Percentiles rank a stretch among this genome's conserved stretches.
phyloP scores from a whole-genome alignment of 2,329 filamentous ascomycete species.

The Alternaria ethzedia region DNA sequence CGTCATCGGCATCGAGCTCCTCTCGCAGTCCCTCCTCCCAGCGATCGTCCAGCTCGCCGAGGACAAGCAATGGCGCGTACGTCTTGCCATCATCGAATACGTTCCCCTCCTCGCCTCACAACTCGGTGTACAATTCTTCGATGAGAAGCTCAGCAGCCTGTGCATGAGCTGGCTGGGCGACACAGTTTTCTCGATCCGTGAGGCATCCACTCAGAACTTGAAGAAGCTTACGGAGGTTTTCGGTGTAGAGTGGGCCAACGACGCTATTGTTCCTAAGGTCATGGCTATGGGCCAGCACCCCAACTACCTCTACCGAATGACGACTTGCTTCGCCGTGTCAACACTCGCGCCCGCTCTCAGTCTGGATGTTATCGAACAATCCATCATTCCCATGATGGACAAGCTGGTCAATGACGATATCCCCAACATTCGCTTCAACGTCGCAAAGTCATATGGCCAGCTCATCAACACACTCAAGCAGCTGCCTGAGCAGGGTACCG shows the following conservation, averaged over 20 bases:
- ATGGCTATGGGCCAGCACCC: conserved; percentile 98
- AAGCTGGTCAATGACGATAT: conserved; percentile 94
- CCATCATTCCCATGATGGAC: conserved; percentile 94
- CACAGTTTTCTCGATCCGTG: conserved; percentile 97
- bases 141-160: conserved; percentile 91
- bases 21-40: conserved; percentile 94
- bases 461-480: conserved; percentile 91
- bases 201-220: conserved; percentile 95
- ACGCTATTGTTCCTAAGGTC: conserved; percentile 97
- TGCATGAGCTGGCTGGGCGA: conserved; percentile 99
- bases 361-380: conserved; percentile 89
- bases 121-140: conserved; percentile 95
- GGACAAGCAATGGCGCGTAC: conserved; percentile 99
- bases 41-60: conserved; percentile 97
- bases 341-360: conserved; percentile 92
- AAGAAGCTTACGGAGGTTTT: conserved; percentile 99
- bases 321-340: conserved; percentile 98
- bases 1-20: conserved; percentile 95
- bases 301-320: conserved; percentile 99
- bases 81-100: conserved; percentile 98
- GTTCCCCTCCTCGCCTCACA: conserved; percentile 95
- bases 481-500: conserved; percentile 85
- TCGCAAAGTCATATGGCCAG: conserved; percentile 94
- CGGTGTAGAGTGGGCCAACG: conserved; percentile 95
- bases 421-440: conserved; percentile 99